Evolutionary conservation across 208 protist genomes (phyloP).

Genomic region (Acanthamoeba rhysodes): DNA sequence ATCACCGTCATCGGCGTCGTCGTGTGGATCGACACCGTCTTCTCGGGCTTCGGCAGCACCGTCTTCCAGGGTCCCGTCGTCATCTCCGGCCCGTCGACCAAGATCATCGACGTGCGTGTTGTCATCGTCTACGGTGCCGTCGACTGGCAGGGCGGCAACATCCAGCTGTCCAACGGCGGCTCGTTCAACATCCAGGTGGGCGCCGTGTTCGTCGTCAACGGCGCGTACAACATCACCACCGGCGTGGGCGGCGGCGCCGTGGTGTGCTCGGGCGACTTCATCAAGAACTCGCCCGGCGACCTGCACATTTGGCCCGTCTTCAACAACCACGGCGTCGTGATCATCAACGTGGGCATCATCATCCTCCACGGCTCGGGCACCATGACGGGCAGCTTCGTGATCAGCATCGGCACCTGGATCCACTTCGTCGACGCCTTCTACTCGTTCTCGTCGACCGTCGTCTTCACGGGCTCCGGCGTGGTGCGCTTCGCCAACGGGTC

Average conservation of each 20-base stretch:
- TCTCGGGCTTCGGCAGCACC: slow-evolving; percentile 67
- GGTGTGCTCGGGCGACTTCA: slow-evolving; percentile 21
- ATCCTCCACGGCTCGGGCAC: slow-evolving; percentile 56
- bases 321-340: slow-evolving; percentile 33
- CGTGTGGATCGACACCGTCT: slow-evolving; percentile 58
- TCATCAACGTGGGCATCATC: slow-evolving; percentile 60
- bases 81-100: slow-evolving; percentile 40
- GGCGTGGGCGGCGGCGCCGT: slow-evolving; percentile 17
- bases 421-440: slow-evolving; percentile 68
- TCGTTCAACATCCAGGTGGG: slow-evolving; percentile 53
- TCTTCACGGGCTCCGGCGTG: slow-evolving; percentile 44
- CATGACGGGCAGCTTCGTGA: slow-evolving; percentile 68
- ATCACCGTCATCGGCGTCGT: slow-evolving; percentile 72
- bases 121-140: slow-evolving; percentile 54
- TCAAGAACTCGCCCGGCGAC: slow-evolving; percentile 73
- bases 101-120: slow-evolving; percentile 59
- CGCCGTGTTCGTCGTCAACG: slow-evolving; percentile 2
- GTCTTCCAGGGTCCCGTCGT: slow-evolving; percentile 53
- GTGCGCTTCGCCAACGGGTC: slow-evolving; percentile 69
- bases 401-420: slow-evolving; percentile 23
- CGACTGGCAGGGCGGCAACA: slow-evolving; percentile 68
- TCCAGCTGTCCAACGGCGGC: slow-evolving; percentile 67
- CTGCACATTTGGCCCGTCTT: slow-evolving; percentile 66
- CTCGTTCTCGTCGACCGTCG: slow-evolving; percentile 39
- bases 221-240: slow-evolving; percentile 34